Evolutionary conservation across 495 filamentous ascomycete species (phyloP).

Genomic region (Xeromyces bisporus): DNA sequence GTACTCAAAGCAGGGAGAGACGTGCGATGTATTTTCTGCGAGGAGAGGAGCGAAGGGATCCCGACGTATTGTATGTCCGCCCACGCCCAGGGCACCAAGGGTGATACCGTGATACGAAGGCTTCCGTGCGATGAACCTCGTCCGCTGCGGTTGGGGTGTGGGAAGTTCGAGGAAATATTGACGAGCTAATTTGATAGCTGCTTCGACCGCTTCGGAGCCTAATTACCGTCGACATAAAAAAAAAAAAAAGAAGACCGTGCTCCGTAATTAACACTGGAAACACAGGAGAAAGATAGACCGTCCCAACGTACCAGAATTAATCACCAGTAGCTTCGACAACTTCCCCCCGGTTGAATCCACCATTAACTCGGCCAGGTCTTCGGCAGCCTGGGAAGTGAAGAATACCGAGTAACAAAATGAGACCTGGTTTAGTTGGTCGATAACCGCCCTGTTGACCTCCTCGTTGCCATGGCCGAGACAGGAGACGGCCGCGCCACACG

Average conservation of each 20-base stretch:
- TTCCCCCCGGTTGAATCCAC: constrained; percentile 29
- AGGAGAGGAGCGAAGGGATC: constrained; percentile 52
- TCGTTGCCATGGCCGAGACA: constrained; percentile 34
- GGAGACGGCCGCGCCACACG: constrained; percentile 33
- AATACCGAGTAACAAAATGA: constrained; percentile 38
- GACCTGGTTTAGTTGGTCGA: constrained; percentile 30
- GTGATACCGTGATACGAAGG: constrained; percentile 67
- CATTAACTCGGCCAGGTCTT: constrained; percentile 27
- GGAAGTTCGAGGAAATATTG: constrained; percentile 43
- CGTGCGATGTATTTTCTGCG: constrained; percentile 38
- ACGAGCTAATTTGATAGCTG: constrained; percentile 44
- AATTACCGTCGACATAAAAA: no score
- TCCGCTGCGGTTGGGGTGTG: constrained; percentile 29
- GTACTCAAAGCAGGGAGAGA: constrained; percentile 57
- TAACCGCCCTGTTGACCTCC: constrained; percentile 27
- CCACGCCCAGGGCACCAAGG: constrained; percentile 44
- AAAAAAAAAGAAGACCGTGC: no score
- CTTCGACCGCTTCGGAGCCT: constrained; percentile 60
- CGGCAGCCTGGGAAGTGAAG: constrained; percentile 30
- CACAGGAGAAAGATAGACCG: no score
- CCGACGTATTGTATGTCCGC: constrained; percentile 45
- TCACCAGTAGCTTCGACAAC: constrained; percentile 28
- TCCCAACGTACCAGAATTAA: constrained; percentile 42
- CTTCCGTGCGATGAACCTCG: constrained; percentile 46
- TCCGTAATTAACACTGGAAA: no score